Evolutionary conservation across 2,329 filamentous ascomycete species (phyloP).

Genomic region (Keithomyces neogunnii): DNA sequence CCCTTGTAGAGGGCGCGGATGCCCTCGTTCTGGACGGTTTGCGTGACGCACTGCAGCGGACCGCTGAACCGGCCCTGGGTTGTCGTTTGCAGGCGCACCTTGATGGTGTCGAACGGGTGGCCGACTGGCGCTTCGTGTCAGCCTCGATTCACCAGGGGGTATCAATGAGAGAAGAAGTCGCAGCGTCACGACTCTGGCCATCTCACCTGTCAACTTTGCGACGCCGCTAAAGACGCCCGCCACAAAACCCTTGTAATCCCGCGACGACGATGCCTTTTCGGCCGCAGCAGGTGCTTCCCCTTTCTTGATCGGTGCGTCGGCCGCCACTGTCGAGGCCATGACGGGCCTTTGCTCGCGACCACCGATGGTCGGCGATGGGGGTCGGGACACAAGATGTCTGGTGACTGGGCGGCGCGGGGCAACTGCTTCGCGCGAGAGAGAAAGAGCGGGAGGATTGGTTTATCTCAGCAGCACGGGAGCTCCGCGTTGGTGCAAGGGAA

Average conservation of each 20-base stretch:
- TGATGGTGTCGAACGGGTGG: conserved; percentile 88
- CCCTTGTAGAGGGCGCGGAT: conserved; percentile 86
- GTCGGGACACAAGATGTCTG: too few species aligned
- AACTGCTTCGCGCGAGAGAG: too few species aligned
- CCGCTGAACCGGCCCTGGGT: conserved; percentile 70
- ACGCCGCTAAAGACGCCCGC: conserved; percentile 94
- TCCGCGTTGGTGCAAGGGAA: too few species aligned
- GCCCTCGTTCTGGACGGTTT: conserved; percentile 82
- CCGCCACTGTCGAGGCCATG: not conserved
- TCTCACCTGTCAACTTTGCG: conserved; percentile 73
- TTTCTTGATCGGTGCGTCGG: not conserved
- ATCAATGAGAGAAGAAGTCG: not conserved
- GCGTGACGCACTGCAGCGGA: conserved; percentile 74
- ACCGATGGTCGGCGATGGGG: not conserved
- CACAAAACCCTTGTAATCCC: conserved; percentile 88
- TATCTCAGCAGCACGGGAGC: too few species aligned
- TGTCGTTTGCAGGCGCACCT: conserved; percentile 89
- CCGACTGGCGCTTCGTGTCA: conserved; percentile 35
- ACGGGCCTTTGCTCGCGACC: not conserved
- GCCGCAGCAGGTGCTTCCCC: not conserved
- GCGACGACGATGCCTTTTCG: conserved; percentile 8
- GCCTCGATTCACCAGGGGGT: not conserved
- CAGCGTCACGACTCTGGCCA: not conserved
- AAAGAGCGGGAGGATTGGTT: too few species aligned
- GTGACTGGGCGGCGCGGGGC: too few species aligned